Evolutionary conservation across 2,329 filamentous ascomycete genomes (phyloP), one percentile per base, ranked within the genome.

Genomic region (Neopestalotiopsis sp.): DNA sequence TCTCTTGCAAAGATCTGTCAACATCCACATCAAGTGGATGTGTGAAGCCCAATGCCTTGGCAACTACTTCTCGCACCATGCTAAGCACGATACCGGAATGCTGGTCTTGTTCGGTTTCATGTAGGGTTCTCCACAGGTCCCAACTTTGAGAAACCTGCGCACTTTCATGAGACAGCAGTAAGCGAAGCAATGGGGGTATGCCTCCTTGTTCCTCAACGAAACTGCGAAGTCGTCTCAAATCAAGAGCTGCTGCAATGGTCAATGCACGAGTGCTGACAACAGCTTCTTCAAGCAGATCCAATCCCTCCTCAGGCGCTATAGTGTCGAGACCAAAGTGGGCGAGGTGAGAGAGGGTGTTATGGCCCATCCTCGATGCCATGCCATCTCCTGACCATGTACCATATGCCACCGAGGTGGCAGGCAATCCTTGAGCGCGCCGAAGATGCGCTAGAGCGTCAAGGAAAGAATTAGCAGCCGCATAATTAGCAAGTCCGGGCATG

Each of bases 361-460:
- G 42, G 49, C 28, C 67, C 24, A 76, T 70, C 32, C 62, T 74
- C 6, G 75, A 69, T 20, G 72, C 74, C 75, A 77, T 77, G n/a
- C 75, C 75, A 38, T 73, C 72, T 34, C 74, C 75, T 56, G 60
- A 73, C 75, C 74, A 76, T 42, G 72, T 74, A 4, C 75, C 75
- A 65, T 75, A 77, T 58, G 75, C 75, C 40, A 76, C 65, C 12
- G 75, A 76, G 6, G 73, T 74, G 13, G 72, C 75, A 17, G 74
- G 71, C n/a, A 77, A 66, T 17, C 67, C 49, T 28, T 72, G 71
- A 6, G 71, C 69, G 34, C 67, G 72, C 38, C 73, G 72, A 20
- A 71, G 66, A 42, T 75, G 69, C 14, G 73, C 74, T 6, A 76
- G 63, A 20, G 69, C 71, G 65, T 76, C 75, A 34, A 75, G 69